These are phyloP conservation scores for Fusarium tupiense DNA, from an alignment of 2,329 filamentous ascomycete genomes.

Conservation along the genomic window DNA sequence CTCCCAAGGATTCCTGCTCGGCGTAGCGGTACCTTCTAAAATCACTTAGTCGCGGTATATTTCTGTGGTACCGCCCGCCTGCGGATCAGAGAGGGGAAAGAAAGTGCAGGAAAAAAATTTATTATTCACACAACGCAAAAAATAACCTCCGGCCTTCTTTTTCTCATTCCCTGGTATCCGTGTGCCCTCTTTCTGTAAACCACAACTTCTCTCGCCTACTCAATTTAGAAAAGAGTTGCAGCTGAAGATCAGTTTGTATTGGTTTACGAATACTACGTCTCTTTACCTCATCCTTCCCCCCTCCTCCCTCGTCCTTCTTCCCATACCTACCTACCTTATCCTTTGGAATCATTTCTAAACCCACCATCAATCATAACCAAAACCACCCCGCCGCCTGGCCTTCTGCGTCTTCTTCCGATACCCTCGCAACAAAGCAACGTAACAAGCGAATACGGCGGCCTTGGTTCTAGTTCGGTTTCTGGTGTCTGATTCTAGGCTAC, in stretches of 20 bases:
- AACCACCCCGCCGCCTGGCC: conserved; percentile 17
- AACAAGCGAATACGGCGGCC: conserved; percentile 16
- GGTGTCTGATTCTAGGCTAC: background rate
- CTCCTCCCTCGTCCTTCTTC: conserved; percentile 16
- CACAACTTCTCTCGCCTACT: conserved; percentile 42
- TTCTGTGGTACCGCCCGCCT: conserved; percentile 20
- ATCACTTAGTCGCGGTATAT: conserved; percentile 28
- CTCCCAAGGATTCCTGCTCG: conserved; percentile 35
- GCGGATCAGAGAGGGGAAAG: conserved; percentile 37
- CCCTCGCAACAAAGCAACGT: conserved; percentile 28
- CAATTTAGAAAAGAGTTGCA: conserved; percentile 45
- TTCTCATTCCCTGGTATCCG: conserved; percentile 39
- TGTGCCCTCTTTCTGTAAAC: conserved; percentile 43
- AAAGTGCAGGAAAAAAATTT: conserved; percentile 52
- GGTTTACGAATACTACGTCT: conserved; percentile 1
- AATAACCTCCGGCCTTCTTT: conserved; percentile 47
- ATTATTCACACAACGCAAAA: conserved; percentile 55
- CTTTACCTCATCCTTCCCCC: background rate
- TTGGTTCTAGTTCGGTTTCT: conserved; percentile 12
- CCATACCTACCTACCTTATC: conserved; percentile 1
- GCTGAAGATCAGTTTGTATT: conserved; percentile 32
- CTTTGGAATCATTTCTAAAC: conserved; percentile 5
- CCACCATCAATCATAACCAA: conserved; percentile 15
- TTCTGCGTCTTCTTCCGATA: conserved; percentile 23
- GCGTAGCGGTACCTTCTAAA: conserved; percentile 34